Conservation (phyloP, 192 early-diverging fungal genomes). For the Coemansia sp. region DNA sequence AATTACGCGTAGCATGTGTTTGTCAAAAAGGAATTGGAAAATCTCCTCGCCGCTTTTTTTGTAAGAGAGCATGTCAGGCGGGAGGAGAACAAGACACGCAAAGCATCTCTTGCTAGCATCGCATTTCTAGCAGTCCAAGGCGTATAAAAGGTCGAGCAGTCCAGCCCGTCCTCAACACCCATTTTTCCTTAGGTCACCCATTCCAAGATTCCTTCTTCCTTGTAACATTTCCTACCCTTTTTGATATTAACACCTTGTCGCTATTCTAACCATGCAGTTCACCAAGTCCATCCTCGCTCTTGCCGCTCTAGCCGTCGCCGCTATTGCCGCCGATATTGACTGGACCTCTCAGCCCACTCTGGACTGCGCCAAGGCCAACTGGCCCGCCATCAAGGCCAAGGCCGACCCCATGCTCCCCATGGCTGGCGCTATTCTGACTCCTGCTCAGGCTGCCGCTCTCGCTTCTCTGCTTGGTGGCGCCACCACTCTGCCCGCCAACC, state of each 20-base stretch:
- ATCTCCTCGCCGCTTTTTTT: background rate
- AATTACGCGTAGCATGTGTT: background rate
- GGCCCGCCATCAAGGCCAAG: constrained; percentile 39
- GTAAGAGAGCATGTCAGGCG: background rate
- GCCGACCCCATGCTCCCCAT: constrained; percentile 36
- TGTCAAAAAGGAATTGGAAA: background rate
- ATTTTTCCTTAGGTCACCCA: background rate
- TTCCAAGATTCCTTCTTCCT: background rate
- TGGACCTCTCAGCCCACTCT: constrained; percentile 41
- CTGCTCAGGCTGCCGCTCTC: constrained; percentile 25
- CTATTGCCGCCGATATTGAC: constrained; percentile 48
- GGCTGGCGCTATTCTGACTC: constrained; percentile 21
- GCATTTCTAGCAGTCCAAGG: background rate
- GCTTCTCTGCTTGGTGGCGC: constrained; percentile 22
- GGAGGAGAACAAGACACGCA: background rate
- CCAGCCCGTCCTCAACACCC: background rate
- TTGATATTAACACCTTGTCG: background rate
- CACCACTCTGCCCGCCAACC: constrained; percentile 31
- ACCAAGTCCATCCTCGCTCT: constrained; percentile 55
- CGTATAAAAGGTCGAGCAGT: background rate
- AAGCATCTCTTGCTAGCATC: background rate
- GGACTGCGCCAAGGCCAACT: constrained; percentile 46
- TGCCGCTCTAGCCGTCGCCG: constrained; percentile 41
- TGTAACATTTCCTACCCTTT: background rate
- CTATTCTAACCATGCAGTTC: constrained; percentile 39